Conservation (phyloP, 2,329 filamentous ascomycete species). For the Thielaviopsis populi region DNA sequence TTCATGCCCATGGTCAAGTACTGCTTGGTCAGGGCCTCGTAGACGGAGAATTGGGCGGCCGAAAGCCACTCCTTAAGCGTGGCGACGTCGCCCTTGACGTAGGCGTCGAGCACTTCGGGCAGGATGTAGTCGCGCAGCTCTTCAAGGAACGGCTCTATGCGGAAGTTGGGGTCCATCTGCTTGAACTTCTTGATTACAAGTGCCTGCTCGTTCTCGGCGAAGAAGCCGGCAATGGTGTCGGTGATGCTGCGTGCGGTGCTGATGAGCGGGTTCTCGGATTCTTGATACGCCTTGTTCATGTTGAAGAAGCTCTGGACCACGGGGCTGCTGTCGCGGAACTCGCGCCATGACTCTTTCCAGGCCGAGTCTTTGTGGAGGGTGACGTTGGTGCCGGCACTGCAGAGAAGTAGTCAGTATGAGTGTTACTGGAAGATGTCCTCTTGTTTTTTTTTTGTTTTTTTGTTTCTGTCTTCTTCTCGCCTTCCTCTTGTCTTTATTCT, state of each 20-base stretch:
- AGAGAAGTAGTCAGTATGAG: slow-evolving; percentile 18
- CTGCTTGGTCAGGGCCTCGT: slow-evolving; percentile 91
- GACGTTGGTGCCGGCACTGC: slow-evolving; percentile 80
- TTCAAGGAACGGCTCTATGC: slow-evolving; percentile 83
- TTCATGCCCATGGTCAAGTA: slow-evolving; percentile 87
- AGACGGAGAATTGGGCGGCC: slow-evolving; percentile 90
- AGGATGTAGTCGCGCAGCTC: slow-evolving; percentile 97
- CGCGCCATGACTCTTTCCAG: slow-evolving; percentile 97
- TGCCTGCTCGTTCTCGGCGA: slow-evolving; percentile 95
- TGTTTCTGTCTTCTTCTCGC: too few relatives aligned
- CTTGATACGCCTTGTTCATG: slow-evolving; percentile 76
- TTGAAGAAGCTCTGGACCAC: slow-evolving; percentile 78
- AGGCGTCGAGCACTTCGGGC: slow-evolving; percentile 91
- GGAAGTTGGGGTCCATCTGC: slow-evolving; percentile 87
- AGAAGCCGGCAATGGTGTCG: slow-evolving; percentile 85
- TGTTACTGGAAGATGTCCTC: too few relatives aligned
- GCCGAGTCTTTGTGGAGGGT: slow-evolving; percentile 93
- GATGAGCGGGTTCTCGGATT: slow-evolving; percentile 93
- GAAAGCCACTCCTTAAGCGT: slow-evolving; percentile 91
- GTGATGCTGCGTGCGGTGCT: slow-evolving; percentile 87
- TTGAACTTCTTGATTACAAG: slow-evolving; percentile 97
- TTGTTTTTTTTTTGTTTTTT: too few relatives aligned
- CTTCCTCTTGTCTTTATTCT: too few relatives aligned
- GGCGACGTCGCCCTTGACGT: slow-evolving; percentile 88
- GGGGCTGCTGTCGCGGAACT: slow-evolving; percentile 81